Percentiles rank a stretch among this genome's conserved stretches.
Evolutionary conservation across 2,329 filamentous ascomycete species (phyloP).

Genomic region (Colletotrichum spaethianum): DNA sequence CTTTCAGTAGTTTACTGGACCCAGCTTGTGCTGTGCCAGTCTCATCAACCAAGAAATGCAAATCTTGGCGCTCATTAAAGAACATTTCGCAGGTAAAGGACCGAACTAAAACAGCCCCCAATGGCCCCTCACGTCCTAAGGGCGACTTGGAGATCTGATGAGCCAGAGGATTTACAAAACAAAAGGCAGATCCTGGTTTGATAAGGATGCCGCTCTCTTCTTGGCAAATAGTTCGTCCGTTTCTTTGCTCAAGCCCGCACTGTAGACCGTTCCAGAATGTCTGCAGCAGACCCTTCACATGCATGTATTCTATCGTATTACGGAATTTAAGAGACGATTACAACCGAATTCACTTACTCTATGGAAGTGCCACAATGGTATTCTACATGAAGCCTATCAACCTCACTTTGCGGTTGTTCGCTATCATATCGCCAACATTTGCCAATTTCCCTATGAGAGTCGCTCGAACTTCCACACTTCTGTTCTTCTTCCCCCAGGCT

Average conservation of each 20-base stretch:
- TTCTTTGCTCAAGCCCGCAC: background rate
- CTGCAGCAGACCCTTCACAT: background rate
- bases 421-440: background rate
- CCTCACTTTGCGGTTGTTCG: background rate
- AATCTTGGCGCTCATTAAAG: constrained; percentile 10
- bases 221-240: background rate
- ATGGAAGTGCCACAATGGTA: background rate
- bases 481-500: background rate
- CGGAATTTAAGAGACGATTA: no score
- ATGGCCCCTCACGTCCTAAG: background rate
- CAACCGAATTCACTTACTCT: background rate
- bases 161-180: background rate
- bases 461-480: background rate
- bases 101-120: background rate
- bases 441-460: background rate
- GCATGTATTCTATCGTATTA: no score
- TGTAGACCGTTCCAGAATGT: background rate
- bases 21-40: background rate
- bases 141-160: no score
- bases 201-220: background rate
- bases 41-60: background rate
- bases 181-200: background rate
- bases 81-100: background rate
- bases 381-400: background rate
- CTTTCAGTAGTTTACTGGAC: background rate